Evolutionary conservation across 2,329 filamentous ascomycete species (phyloP), one percentile per base, ranked within the genome.

Genomic region (Calonectria pseudoturangicola): DNA sequence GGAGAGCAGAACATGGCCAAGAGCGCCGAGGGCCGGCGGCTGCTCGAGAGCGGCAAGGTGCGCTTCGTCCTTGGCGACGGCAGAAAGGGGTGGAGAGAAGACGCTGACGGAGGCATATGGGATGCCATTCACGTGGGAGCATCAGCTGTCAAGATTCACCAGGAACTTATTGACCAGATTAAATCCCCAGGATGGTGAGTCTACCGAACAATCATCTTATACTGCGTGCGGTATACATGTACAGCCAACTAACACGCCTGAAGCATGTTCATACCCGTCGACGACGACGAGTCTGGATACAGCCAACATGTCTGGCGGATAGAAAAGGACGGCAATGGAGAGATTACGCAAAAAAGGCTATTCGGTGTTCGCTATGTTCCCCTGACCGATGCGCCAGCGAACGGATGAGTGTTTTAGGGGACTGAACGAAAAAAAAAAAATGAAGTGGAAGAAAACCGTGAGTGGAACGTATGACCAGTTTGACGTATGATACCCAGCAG

Each of bases 81-180:
- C 1, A 84, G 94, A 6, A 88, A 90, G 74, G 93, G 93, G 1
- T 93, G 90, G 67, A 79, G 84, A 70, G 85, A 79, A 79, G 21
- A 21, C 21, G 90, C 85, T 2, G 83, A 84, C 54, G 88, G 83
- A 36, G 89, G 92, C 0, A n/a, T 43, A 5, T 99, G 96, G 88
- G 95, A 98, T 88, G 96, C 94, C 2, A 98, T 99, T 72, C 97
- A 98, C 82, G 97, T 98, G 3, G 97, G 97, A 0, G 97, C 97
- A 0, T 94, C 95, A 9, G 96, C 96, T 0, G 89, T 86, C 28
- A 89, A 92, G 80, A 85, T 98, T 68, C 96, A 98, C 82, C 81
- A 89, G 21, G 89, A 90, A 72, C 84, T 98, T 76, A 85, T 98
- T 56, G 89, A 92, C 36, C 97, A 98, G 86, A 85, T 99, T 76